Base-by-base conservation (phyloP, 345 rosid genomes). In the Pelargonium nanum region DNA sequence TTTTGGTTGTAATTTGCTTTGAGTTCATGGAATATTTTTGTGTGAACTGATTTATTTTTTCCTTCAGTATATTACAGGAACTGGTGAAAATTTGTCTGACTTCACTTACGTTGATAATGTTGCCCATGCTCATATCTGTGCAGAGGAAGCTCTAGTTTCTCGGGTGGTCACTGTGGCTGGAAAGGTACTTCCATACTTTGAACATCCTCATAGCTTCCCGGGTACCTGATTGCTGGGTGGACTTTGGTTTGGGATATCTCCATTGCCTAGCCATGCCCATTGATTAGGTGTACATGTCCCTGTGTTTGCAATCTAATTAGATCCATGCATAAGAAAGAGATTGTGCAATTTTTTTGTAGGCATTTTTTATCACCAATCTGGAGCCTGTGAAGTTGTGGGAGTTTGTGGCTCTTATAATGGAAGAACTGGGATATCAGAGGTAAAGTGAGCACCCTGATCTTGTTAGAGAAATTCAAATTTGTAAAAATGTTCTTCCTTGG, bases 21-120 rank as follows among this genome's bases (percentile, higher is more conserved):
- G 12, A 22, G 13, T 22, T 22, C 26, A 22, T 17, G 25, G 24
- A 54, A 54, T 22, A 54, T 5, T 60, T 19, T 57, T 68, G 40
- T 64, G 65, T 40, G 55, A 24, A 72, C 74, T 80, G 71, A 83
- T 74, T 7, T 24, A 56, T 53, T 73, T 72, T 73, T 70, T 73
- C 75, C 82, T 78, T 76, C 98, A 92, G 98, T 83, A 87, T 77
- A 85, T 81, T 74, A 50, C 81, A 67, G 97, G 95, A 71, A 78
- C 68, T 55, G 93, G 91, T 76, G 96, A 79, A 73, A 92, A 85
- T 75, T 66, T 81, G 84, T 83, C 88, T 0, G 97, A 92, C 80
- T 92, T 92, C 68, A 92, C 89, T 62, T 92, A 80, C 78, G 77
- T 62, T 63, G 98, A 92, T 80, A 92, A 92, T 74, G 94, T 82